phyloP scores from a whole-genome alignment of 1,284 basidiomycete species.

The Naganishia albida region DNA sequence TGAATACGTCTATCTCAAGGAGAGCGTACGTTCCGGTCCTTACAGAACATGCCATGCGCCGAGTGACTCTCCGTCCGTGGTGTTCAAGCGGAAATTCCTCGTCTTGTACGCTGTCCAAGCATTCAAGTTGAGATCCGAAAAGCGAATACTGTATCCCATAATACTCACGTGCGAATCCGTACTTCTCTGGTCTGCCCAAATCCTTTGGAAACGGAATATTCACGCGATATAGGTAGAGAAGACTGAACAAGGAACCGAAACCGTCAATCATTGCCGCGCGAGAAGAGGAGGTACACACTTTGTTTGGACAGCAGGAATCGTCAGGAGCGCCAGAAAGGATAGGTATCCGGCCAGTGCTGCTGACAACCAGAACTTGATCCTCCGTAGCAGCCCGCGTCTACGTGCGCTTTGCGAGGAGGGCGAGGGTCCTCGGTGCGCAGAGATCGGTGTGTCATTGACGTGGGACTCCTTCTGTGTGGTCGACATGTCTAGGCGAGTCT shows the following conservation, averaged over 20 bases:
- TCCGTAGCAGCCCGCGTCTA: conserved; percentile 1
- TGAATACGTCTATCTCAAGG: conserved; percentile 42
- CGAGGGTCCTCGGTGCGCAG: background rate
- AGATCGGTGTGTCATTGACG: background rate
- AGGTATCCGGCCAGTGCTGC: conserved; percentile 21
- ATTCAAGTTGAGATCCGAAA: background rate
- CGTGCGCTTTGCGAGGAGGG: background rate
- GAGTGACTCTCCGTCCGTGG: conserved; percentile 72
- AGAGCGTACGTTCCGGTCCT: conserved; percentile 46
- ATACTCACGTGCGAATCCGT: conserved; percentile 76
- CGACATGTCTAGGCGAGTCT: too few relatives aligned
- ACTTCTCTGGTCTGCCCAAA: conserved; percentile 69
- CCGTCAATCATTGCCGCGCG: conserved; percentile 32
- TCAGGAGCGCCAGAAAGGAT: conserved; percentile 59
- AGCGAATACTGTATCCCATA: too few relatives aligned
- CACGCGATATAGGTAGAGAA: conserved; percentile 68
- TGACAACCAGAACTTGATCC: conserved; percentile 11
- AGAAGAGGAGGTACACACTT: conserved; percentile 61
- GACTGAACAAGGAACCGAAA: conserved; percentile 46
- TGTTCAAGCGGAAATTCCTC: conserved; percentile 68
- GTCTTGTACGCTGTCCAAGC: conserved; percentile 69
- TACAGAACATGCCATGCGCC: conserved; percentile 87
- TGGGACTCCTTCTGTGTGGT: too few relatives aligned
- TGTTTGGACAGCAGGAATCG: conserved; percentile 67
- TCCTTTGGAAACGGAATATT: conserved; percentile 66